phyloP scores from a whole-genome alignment of 768 basidiomycete genomes.

The Russula compacta region DNA sequence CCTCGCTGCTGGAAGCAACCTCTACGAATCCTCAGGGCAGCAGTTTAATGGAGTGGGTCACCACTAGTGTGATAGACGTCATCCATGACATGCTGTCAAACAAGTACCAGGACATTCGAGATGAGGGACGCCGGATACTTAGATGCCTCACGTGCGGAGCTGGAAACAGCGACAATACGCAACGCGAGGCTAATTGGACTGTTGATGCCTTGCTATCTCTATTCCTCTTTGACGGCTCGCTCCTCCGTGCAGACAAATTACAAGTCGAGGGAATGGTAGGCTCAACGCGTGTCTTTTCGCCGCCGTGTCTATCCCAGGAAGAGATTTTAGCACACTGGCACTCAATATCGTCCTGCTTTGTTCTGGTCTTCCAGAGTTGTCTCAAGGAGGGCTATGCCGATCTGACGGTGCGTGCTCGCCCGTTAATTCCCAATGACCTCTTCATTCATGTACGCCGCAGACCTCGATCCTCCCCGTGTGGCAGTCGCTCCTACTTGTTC shows the following conservation, averaged over 20 bases:
- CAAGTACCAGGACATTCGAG: background rate
- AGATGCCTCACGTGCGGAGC: background rate
- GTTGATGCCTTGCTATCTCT: background rate
- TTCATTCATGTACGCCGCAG: background rate
- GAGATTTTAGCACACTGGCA: slow-evolving; percentile 5
- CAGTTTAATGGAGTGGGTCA: background rate
- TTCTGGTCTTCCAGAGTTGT: background rate
- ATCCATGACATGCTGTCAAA: slow-evolving; percentile 13
- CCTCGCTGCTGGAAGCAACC: background rate
- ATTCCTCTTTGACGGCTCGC: slow-evolving; percentile 9
- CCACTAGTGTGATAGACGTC: background rate
- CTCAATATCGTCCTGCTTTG: slow-evolving; percentile 1
- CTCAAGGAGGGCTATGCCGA: background rate
- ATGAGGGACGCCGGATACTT: background rate
- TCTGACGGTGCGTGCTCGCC: background rate
- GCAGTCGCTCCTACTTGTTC: slow-evolving; percentile 4
- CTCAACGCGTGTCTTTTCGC: background rate
- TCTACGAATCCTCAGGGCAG: background rate
- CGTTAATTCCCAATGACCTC: background rate
- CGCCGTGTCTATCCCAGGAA: slow-evolving; percentile 5
- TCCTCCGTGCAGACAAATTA: slow-evolving; percentile 6
- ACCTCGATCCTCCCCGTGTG: background rate
- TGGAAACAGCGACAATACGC: background rate
- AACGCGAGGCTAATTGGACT: background rate
- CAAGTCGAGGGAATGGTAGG: background rate